Base-by-base conservation (phyloP, 2,329 filamentous ascomycete species). In the Pseudocercospora crystallina region DNA sequence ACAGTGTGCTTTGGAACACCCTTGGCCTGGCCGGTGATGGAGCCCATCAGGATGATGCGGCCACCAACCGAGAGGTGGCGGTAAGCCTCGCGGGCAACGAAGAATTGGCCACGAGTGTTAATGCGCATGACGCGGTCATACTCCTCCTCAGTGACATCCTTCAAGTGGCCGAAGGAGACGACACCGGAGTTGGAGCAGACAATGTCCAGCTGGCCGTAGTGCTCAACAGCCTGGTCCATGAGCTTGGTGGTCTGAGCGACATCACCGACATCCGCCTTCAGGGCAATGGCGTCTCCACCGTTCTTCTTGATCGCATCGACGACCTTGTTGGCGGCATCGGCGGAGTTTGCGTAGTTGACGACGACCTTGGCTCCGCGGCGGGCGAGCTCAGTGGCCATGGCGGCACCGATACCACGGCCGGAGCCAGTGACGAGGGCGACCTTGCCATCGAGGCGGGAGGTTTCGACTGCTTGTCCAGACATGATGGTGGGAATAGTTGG, bases 121-220 rank as follows among this genome's bases (percentile, higher is more conserved):
- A 83, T 76, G 65, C 73, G 74, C 68, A 84, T 81, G 50, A 84
- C 80, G 34, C 76, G 75, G 69, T 83, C 78, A 59, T 75, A 81
- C 65, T 79, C 74, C 66, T 79, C 78, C 66, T 77, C 75, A 39
- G 73, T 74, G 39, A 79, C 76, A 53, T 79, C 76, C 68, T 77
- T 76, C 60, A 79, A 67, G 67, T 79, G 76, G 52, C 76, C 76
- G 65, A 79, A 79, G 38, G 73, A 74, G 32, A 79, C 76, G 47
- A 79, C 78, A 58, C 78, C 84, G 39, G 80, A 82, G 77, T 87
- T 87, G 65, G 81, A 86, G 76, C 81, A 82, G 64, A 85, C 84
- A 61, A 88, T 85, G 72, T 87, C 76, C 64, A 88, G 76, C 69
- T 81, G 78, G 69, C 84, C 84, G 65, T 83, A 89, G 68, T 80